Evolutionary conservation across 2,329 filamentous ascomycete genomes (phyloP), one percentile per base, ranked within the genome.

Genomic region (Endoconidiophora polonica): DNA sequence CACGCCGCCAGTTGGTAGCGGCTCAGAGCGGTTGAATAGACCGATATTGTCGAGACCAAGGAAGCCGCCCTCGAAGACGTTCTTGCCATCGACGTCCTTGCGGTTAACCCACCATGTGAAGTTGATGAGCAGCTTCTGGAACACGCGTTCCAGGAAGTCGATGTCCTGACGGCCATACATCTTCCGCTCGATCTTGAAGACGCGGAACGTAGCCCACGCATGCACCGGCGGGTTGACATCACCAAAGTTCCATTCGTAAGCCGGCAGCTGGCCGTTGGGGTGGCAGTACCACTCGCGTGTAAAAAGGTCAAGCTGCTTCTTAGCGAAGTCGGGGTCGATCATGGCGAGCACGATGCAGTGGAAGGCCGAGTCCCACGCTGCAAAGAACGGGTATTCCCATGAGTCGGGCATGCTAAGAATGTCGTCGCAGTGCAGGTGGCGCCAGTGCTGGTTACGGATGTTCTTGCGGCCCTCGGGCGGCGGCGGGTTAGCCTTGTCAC

Each of bases 81-180:
- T 95, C 69, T 96, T 96, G 59, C 87, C 90, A 7, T 94, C 86
- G 9, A 76, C 74, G 59, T 96, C 90, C 66, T 96, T 96, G 52
- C 90, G 83, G 63, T 96, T 96, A 18, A 95, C 90, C 90, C 90
- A 96, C 91, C 91, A 96, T 3, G 91, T 96, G 64, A 96, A 96
- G 68, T 96, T 96, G 55, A 96, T 72, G 22, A 96, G 70, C 54
- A 96, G 67, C 65, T 96, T 96, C 61, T 96, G 91, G 70, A 96
- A 96, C 3, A 95, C 87, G 18, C 90, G 78, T 69, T 96, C 90
- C 7, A 96, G 73, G 66, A 95, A 96, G 65, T 96, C 91, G 29
- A 95, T 71, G 62, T 96, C 90, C 61, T 95, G 86, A 33, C 86
- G 79, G 39, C 90, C 91, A 59, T 95, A 96, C 71, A 96, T 78